A percentile compares a stretch with the other conserved stretches of the same genome.
Evolutionary conservation across 2,329 filamentous ascomycete species (phyloP).

Genomic region (Fonsecaea nubica): DNA sequence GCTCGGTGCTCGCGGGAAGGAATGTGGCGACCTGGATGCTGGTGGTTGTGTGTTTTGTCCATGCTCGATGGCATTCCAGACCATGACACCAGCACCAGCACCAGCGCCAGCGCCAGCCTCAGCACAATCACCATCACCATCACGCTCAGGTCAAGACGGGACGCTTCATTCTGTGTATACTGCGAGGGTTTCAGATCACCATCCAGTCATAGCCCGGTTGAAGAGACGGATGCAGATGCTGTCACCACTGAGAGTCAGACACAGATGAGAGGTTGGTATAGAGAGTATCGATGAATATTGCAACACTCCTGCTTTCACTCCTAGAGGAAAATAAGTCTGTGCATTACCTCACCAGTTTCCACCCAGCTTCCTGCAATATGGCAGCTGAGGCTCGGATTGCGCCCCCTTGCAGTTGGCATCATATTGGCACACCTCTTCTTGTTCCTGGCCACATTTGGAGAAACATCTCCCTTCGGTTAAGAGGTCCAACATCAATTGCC

Average conservation of each 20-base stretch:
- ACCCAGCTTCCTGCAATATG: neutral
- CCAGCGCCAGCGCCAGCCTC: no score
- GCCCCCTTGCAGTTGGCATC: neutral
- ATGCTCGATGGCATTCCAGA: constrained; percentile 21
- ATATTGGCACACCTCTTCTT: neutral
- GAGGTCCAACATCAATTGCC: neutral
- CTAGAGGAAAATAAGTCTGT: neutral
- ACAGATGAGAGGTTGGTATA: neutral
- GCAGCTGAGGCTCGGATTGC: neutral
- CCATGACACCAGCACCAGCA: neutral
- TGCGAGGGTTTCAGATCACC: neutral
- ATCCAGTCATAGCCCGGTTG: neutral
- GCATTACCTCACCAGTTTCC: neutral
- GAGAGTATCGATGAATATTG: neutral
- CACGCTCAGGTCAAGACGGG: neutral
- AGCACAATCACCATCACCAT: no score
- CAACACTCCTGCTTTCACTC: neutral
- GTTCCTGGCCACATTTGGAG: neutral
- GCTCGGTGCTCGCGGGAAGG: neutral
- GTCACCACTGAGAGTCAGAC: neutral
- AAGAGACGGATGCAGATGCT: neutral
- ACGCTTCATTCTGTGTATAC: neutral
- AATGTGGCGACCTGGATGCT: constrained; percentile 14
- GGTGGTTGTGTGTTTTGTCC: neutral
- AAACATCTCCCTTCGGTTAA: neutral